Conservation (phyloP, 768 basidiomycete species). For the Termitomyces sp. region DNA sequence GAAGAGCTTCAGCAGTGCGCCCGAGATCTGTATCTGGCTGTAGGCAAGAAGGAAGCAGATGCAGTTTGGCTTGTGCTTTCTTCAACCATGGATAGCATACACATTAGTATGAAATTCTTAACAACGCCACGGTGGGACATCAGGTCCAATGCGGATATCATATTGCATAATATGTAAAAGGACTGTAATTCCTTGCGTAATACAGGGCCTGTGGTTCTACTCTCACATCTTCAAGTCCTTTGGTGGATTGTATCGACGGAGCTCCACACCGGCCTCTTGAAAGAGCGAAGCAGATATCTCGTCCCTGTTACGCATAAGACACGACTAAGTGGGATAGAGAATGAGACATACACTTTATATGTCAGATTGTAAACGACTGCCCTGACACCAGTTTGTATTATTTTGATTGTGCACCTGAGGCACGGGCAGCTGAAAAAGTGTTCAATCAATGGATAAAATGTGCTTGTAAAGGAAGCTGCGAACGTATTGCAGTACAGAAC, state of each 20-base stretch:
- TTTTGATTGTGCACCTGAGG: slow-evolving; percentile 94
- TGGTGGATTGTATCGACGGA: slow-evolving; percentile 63
- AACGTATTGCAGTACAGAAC: slow-evolving; percentile 99
- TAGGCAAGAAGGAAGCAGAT: slow-evolving; percentile 67
- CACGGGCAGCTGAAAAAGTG: slow-evolving; percentile 80
- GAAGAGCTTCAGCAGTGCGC: slow-evolving; percentile 73
- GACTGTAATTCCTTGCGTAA: background rate
- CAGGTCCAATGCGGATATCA: slow-evolving; percentile 33
- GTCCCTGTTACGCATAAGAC: slow-evolving; percentile 47
- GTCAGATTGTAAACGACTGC: slow-evolving; percentile 93
- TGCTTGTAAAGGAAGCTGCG: slow-evolving; percentile 22
- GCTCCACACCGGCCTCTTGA: slow-evolving; percentile 75
- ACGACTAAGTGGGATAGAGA: background rate
- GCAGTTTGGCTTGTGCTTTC: slow-evolving; percentile 79
- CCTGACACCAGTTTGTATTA: slow-evolving; percentile 90
- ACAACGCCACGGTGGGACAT: slow-evolving; percentile 64
- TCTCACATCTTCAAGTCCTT: slow-evolving; percentile 10
- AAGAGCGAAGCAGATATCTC: slow-evolving; percentile 79
- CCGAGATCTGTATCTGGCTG: slow-evolving; percentile 57
- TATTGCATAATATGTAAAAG: slow-evolving; percentile 24
- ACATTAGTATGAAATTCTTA: slow-evolving; percentile 48
- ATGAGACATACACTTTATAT: slow-evolving; percentile 82
- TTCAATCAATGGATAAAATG: slow-evolving; percentile 1
- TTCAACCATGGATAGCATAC: slow-evolving; percentile 45
- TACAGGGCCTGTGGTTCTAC: background rate